Evolutionary conservation across 2,329 filamentous ascomycete species (phyloP).

Genomic region (Plenodomus biglobosus): DNA sequence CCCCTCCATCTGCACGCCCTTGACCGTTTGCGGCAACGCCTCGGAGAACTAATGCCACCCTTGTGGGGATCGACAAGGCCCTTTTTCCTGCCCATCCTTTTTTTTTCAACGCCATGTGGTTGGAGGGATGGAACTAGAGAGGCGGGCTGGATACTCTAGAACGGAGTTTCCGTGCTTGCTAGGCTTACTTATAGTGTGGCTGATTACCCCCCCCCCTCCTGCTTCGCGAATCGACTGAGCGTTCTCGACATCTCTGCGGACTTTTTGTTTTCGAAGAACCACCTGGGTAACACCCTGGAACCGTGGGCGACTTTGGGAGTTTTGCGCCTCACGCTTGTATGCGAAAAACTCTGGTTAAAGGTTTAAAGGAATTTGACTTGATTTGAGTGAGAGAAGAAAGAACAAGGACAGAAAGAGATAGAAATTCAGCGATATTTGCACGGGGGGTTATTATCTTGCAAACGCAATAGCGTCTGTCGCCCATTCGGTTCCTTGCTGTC

Average conservation of each 20-base stretch:
- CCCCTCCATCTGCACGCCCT: constrained; percentile 6
- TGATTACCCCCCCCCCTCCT: constrained; percentile 8
- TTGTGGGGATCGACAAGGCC: constrained; percentile 26
- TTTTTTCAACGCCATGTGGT: constrained; percentile 19
- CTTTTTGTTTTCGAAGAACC: too few species aligned
- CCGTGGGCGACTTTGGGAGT: constrained; percentile 48
- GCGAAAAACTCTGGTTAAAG: constrained; percentile 39
- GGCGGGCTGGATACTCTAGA: too few species aligned
- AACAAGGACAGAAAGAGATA: not conserved
- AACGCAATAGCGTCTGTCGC: not conserved
- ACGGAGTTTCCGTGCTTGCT: too few species aligned
- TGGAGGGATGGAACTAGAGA: constrained; percentile 3
- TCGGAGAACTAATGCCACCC: constrained; percentile 19
- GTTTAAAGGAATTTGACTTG: not conserved
- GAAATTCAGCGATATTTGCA: too few species aligned
- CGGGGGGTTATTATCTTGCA: not conserved
- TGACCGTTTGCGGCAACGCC: constrained; percentile 13
- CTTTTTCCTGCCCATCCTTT: constrained; percentile 22
- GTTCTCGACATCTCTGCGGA: too few species aligned
- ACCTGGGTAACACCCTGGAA: too few species aligned
- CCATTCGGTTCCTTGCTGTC: not conserved
- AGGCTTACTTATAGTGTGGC: constrained; percentile 25
- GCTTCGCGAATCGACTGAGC: too few species aligned
- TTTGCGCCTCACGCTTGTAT: constrained; percentile 44
- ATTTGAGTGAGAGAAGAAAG: too few species aligned